phyloP scores from a whole-genome alignment of 2,329 filamentous ascomycete genomes.

The Meredithiella fracta region DNA sequence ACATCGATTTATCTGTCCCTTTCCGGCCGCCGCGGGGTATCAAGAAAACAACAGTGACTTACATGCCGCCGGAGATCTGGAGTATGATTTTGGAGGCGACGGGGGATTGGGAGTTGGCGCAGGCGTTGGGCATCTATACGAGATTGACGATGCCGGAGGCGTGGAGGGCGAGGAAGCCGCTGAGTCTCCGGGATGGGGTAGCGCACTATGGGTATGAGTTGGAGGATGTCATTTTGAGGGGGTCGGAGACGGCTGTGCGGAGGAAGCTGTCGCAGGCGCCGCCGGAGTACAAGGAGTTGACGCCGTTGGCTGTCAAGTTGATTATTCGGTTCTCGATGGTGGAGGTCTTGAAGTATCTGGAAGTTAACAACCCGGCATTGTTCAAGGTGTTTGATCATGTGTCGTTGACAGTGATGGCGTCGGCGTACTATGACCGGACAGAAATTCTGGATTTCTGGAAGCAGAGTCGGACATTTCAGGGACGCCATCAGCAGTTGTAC shows the following conservation, averaged over 20 bases:
- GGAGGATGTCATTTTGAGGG: slow-evolving; percentile 69
- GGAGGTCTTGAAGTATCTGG: slow-evolving; percentile 54
- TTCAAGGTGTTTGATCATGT: slow-evolving; percentile 75
- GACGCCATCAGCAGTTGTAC: slow-evolving; percentile 54
- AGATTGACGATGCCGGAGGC: slow-evolving; percentile 54
- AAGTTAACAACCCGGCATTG: slow-evolving; percentile 47
- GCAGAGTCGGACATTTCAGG: slow-evolving; percentile 63
- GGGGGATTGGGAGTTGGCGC: slow-evolving; percentile 80
- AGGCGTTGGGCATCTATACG: slow-evolving; percentile 64
- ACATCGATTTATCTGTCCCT: slow-evolving; percentile 35
- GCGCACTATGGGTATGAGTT: slow-evolving; percentile 39
- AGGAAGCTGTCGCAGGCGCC: slow-evolving; percentile 56
- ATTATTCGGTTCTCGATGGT: slow-evolving; percentile 84
- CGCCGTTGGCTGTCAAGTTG: slow-evolving; percentile 66
- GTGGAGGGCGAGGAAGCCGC: slow-evolving; percentile 37
- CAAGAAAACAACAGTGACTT: slow-evolving; percentile 22
- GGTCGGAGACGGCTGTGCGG: slow-evolving; percentile 53
- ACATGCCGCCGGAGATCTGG: slow-evolving; percentile 75
- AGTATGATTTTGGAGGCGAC: slow-evolving; percentile 71
- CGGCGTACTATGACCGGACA: slow-evolving; percentile 66
- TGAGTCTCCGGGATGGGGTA: neutral
- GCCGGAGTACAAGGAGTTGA: slow-evolving; percentile 53
- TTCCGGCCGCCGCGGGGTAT: slow-evolving; percentile 24
- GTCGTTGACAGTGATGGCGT: slow-evolving; percentile 74
- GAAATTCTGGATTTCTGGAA: slow-evolving; percentile 88